A percentile compares a stretch with the other conserved stretches of the same genome.
These are phyloP conservation scores for Candida loeiensis DNA, from an alignment of 805 yeast genomes.

Conservation along the genomic window DNA sequence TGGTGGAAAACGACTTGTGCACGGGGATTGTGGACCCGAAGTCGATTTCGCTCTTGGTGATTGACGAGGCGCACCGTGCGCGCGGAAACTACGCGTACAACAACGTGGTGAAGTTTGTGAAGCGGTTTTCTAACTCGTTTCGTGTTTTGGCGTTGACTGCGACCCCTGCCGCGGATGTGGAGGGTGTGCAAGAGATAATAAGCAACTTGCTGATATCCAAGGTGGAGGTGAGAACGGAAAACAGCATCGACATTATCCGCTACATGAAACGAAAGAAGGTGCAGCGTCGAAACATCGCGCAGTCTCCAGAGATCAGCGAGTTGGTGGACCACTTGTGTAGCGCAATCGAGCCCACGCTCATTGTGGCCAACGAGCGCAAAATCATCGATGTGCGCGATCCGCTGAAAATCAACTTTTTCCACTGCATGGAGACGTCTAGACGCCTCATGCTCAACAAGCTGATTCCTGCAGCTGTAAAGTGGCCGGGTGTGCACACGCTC, in stretches of 20 bases:
- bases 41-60: slow-evolving; percentile 66
- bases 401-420: slow-evolving; percentile 61
- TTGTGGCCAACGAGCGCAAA: slow-evolving; percentile 59
- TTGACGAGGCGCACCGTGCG: slow-evolving; percentile 96
- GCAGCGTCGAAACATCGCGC: slow-evolving; percentile 54
- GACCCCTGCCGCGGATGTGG: slow-evolving; percentile 87
- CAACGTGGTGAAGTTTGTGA: slow-evolving; percentile 65
- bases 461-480: slow-evolving; percentile 65
- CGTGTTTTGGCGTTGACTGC: slow-evolving; percentile 89
- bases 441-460: slow-evolving; percentile 50
- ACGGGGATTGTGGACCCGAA: slow-evolving; percentile 76
- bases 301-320: slow-evolving; percentile 52
- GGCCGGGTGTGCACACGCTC: slow-evolving; percentile 63
- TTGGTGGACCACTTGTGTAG: slow-evolving; percentile 52
- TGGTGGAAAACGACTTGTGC: slow-evolving; percentile 83
- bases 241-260: slow-evolving; percentile 70
- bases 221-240: slow-evolving; percentile 84
- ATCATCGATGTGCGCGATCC: slow-evolving; percentile 69
- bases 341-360: slow-evolving; percentile 65
- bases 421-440: slow-evolving; percentile 66
- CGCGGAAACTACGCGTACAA: slow-evolving; percentile 87
- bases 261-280: slow-evolving; percentile 70
- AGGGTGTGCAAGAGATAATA: slow-evolving; percentile 83
- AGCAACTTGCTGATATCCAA: slow-evolving; percentile 67
- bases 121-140: slow-evolving; percentile 56